A percentile compares a stretch with the other conserved stretches of the same genome.
Evolutionary conservation across 1,139 yeast genomes (phyloP).

Genomic region (Yamadazyma diospyri): DNA sequence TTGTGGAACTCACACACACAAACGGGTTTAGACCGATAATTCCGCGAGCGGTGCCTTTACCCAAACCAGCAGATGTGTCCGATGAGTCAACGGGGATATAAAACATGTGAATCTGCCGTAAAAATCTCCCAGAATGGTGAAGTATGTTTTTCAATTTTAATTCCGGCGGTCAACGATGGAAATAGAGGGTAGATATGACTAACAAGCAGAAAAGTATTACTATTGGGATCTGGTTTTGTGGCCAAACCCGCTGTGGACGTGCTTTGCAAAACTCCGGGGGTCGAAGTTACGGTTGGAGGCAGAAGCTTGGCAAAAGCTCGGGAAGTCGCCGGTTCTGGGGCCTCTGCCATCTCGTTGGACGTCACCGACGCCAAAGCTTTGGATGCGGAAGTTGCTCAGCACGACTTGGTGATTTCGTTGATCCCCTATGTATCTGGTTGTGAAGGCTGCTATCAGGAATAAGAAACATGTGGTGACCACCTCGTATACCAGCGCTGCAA

Average conservation of each 20-base stretch:
- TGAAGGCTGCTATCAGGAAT: conserved; percentile 85
- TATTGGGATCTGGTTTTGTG: conserved; percentile 96
- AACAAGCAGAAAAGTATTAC: conserved; percentile 55
- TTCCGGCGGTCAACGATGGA: too few relatives aligned
- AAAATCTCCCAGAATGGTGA: neutral
- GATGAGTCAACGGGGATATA: too few relatives aligned
- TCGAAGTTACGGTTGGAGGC: conserved; percentile 92
- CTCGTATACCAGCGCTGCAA: conserved; percentile 91
- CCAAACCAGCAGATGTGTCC: too few relatives aligned
- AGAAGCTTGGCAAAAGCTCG: conserved; percentile 87
- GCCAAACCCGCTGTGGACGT: conserved; percentile 98
- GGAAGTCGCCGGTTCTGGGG: conserved; percentile 76
- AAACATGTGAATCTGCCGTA: neutral
- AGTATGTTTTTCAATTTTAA: too few relatives aligned
- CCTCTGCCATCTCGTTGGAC: conserved; percentile 83
- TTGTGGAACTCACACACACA: too few relatives aligned
- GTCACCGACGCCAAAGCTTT: conserved; percentile 76
- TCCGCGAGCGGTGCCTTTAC: too few relatives aligned
- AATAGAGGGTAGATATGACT: too few relatives aligned
- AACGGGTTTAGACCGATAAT: too few relatives aligned
- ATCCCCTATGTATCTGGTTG: conserved; percentile 91
- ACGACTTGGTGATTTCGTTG: conserved; percentile 86
- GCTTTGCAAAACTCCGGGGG: conserved; percentile 70
- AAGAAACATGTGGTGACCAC: conserved; percentile 95
- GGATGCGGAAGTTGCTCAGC: conserved; percentile 71